Conservation (phyloP, 495 filamentous ascomycete genomes). For the Neurospora sp. region DNA sequence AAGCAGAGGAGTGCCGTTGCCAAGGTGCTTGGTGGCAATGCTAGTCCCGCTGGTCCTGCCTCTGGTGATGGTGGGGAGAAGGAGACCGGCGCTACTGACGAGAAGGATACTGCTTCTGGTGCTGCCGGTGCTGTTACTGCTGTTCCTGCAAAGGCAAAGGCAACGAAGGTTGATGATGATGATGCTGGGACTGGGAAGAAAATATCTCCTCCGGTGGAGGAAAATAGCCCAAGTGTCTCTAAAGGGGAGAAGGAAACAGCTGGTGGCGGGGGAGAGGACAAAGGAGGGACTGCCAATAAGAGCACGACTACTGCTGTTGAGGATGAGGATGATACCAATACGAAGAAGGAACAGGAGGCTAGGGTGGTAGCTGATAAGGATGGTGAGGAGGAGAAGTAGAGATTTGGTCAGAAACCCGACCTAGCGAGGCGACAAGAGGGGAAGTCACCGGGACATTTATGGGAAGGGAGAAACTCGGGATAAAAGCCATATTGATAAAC, state of each 20-base stretch:
- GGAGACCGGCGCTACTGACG: background rate
- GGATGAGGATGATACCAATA: background rate
- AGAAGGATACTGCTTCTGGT: background rate
- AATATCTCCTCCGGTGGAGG: background rate
- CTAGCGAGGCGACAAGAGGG: too few species aligned
- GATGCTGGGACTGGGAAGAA: background rate
- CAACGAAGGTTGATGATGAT: background rate
- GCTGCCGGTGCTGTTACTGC: background rate
- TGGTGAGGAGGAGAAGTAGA: background rate
- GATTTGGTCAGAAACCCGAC: too few species aligned
- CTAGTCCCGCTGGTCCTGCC: background rate
- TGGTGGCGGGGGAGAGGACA: too few species aligned
- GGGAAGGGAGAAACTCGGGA: too few species aligned
- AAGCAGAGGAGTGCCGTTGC: slow-evolving; percentile 39
- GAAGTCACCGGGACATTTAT: too few species aligned
- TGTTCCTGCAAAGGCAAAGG: background rate
- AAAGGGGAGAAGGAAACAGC: background rate
- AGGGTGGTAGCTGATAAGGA: background rate
- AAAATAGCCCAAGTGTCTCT: background rate
- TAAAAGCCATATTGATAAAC: too few species aligned
- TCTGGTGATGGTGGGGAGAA: background rate
- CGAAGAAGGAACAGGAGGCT: background rate
- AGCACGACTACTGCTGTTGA: background rate
- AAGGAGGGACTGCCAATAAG: background rate
- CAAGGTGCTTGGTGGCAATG: slow-evolving; percentile 25